A percentile compares a stretch with the other conserved stretches of the same genome.
Conservation (phyloP, 768 basidiomycete species). For the Tylopilus cervinicoccineus region DNA sequence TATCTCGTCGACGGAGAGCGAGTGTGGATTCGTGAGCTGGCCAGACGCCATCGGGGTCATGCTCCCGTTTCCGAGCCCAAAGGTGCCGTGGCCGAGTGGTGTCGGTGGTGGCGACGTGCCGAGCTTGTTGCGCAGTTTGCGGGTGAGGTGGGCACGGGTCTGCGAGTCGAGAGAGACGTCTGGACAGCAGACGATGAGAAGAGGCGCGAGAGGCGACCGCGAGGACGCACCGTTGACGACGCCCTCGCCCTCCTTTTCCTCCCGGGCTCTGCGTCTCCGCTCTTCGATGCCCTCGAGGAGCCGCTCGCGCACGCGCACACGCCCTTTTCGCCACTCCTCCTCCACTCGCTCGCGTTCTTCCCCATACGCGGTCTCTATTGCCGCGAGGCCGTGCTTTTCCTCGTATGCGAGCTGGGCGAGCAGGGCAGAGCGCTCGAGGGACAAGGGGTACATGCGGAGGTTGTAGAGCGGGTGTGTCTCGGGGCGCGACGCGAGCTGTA, state of each 20-base stretch:
- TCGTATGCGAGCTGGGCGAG: constrained; percentile 63
- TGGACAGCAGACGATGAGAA: constrained; percentile 26
- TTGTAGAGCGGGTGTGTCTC: constrained; percentile 62
- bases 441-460: constrained; percentile 67
- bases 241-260: constrained; percentile 90
- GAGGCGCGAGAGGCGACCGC: background rate
- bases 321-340: constrained; percentile 75
- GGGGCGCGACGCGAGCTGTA: constrained; percentile 65
- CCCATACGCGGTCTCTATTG: constrained; percentile 65
- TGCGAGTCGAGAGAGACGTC: constrained; percentile 74
- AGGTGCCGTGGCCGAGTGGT: constrained; percentile 43
- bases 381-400: constrained; percentile 64
- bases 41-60: constrained; percentile 62
- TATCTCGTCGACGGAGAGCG: constrained; percentile 80
- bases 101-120: constrained; percentile 78
- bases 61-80: constrained; percentile 34
- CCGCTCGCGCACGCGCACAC: constrained; percentile 71
- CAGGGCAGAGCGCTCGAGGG: constrained; percentile 72
- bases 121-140: constrained; percentile 79
- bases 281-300: constrained; percentile 85
- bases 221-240: constrained; percentile 54
- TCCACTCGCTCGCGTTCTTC: constrained; percentile 79
- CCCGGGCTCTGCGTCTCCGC: constrained; percentile 68
- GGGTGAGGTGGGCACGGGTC: constrained; percentile 75
- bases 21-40: constrained; percentile 76